These are phyloP conservation scores for Rhodomyrtus tomentosa DNA, from an alignment of 345 rosid genomes.

Conservation along the genomic window DNA sequence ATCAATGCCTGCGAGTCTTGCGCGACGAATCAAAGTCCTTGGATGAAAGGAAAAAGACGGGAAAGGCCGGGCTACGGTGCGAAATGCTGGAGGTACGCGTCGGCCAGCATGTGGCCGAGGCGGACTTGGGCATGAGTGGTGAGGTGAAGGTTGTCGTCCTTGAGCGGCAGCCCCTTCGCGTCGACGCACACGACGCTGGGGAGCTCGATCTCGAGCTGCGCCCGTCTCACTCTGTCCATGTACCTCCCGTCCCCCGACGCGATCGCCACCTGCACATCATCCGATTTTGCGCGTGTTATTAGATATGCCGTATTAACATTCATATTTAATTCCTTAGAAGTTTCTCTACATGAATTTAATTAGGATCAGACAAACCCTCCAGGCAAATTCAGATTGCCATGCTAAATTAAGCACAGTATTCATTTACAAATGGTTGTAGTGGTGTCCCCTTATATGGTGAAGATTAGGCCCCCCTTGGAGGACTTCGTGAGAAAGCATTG, in stretches of 20 bases:
- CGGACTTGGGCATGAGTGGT: conserved; percentile 59
- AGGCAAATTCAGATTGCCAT: no score
- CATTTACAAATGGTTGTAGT: no score
- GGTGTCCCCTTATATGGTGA: no score
- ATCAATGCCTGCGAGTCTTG: no score
- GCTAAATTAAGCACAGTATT: no score
- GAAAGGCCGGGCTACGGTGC: not conserved
- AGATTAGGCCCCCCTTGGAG: no score
- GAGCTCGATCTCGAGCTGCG: conserved; percentile 44
- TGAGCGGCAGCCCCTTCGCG: conserved; percentile 60
- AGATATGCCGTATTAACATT: not conserved
- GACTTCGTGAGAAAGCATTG: no score
- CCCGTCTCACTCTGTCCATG: conserved; percentile 63
- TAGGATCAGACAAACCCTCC: no score
- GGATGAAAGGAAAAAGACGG: not conserved
- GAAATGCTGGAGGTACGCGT: conserved; percentile 41
- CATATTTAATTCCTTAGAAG: not conserved
- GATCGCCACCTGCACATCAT: conserved; percentile 51
- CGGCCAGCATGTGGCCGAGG: conserved; percentile 65
- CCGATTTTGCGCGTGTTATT: no score
- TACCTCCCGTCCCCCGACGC: conserved; percentile 53
- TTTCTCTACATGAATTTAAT: no score
- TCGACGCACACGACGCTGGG: conserved; percentile 61
- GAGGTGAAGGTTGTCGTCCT: conserved; percentile 66
- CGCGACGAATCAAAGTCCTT: not conserved